A percentile compares a stretch with the other conserved stretches of the same genome.
These are phyloP conservation scores for Lathyrus oleraceus DNA, from an alignment of 306 rosid species.

Conservation along the genomic window DNA sequence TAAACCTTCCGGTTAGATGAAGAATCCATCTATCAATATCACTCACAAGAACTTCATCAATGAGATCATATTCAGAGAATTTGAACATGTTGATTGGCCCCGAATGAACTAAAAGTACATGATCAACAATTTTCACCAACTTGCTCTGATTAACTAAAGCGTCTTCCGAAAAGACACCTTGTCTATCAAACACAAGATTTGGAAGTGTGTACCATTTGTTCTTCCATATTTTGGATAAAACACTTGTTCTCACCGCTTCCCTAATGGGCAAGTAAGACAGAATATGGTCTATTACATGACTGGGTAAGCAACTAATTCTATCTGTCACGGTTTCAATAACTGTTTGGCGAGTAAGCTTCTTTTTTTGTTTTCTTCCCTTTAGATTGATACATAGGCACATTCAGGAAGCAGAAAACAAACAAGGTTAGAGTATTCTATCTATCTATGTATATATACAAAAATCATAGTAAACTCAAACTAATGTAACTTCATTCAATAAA, in stretches of 20 bases:
- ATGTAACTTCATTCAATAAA: no score
- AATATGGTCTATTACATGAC: not conserved
- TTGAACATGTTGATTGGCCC: not conserved
- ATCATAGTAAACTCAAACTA: no score
- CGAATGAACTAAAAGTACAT: conserved; percentile 42
- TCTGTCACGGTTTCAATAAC: not conserved
- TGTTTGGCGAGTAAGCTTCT: not conserved
- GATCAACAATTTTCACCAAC: conserved; percentile 47
- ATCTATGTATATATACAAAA: not conserved
- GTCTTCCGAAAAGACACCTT: conserved; percentile 30
- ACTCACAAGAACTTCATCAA: not conserved
- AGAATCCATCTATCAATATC: not conserved
- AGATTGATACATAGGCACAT: not conserved
- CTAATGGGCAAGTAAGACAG: not conserved
- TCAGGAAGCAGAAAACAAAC: conserved; percentile 20
- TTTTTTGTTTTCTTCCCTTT: not conserved
- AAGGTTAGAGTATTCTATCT: not conserved
- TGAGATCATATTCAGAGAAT: not conserved
- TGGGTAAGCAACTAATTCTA: not conserved
- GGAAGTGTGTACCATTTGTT: not conserved
- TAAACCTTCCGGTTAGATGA: not conserved
- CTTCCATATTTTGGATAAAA: not conserved
- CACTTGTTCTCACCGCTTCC: not conserved
- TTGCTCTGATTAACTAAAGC: not conserved
- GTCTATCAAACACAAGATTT: not conserved